Conservation (phyloP, 2,329 filamentous ascomycete genomes). For the Hypoxylon sp. region DNA sequence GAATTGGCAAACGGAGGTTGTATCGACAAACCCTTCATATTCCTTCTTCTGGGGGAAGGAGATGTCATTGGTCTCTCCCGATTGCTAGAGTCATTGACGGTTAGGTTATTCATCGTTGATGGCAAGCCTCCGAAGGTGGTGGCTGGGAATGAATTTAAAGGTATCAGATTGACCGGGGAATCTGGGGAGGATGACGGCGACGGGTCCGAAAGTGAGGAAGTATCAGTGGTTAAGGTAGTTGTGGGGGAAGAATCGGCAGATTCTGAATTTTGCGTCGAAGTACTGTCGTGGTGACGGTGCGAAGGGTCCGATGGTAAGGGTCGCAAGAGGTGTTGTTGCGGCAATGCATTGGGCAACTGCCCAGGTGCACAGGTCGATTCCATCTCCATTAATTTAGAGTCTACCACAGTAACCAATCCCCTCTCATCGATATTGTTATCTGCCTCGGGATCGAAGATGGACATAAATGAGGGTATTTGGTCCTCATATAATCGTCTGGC, state of each 20-base stretch:
- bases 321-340: conserved; percentile 59
- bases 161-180: conserved; percentile 82
- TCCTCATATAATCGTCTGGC: conserved; percentile 75
- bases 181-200: conserved; percentile 94
- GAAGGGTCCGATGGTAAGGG: conserved; percentile 63
- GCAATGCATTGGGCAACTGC: conserved; percentile 49
- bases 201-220: conserved; percentile 88
- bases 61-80: conserved; percentile 75
- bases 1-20: conserved; percentile 71
- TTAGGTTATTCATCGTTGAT: conserved; percentile 63
- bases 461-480: conserved; percentile 83
- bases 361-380: conserved; percentile 57
- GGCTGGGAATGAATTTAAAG: conserved; percentile 77
- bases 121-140: conserved; percentile 68
- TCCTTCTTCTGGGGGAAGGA: conserved; percentile 80
- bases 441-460: conserved; percentile 77
- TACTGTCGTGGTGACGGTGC: conserved; percentile 82
- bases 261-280: conserved; percentile 82
- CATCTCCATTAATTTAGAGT: conserved; percentile 67
- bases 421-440: conserved; percentile 69
- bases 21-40: conserved; percentile 87
- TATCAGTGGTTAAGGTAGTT: conserved; percentile 92
- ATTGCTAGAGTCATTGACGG: conserved; percentile 59
- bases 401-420: conserved; percentile 68
- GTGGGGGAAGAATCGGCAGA: conserved; percentile 96